Conservation (phyloP, 371 early-diverging fungal genomes). For the Blakeslea trispora region DNA sequence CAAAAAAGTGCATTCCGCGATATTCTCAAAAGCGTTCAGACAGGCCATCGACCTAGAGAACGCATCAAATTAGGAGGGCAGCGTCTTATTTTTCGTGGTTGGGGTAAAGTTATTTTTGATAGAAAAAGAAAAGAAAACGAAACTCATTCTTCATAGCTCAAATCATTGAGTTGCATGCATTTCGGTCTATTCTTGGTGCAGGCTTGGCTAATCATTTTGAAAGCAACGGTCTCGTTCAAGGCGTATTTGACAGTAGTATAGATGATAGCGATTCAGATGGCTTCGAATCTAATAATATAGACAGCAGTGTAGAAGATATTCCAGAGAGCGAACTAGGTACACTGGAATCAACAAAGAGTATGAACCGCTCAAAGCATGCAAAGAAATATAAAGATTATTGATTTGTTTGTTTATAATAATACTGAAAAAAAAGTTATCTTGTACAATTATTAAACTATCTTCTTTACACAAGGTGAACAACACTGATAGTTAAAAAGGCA, state of each 20-base stretch:
- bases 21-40: constrained; percentile 59
- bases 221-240: constrained; percentile 9
- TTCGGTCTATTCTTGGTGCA: constrained; percentile 37
- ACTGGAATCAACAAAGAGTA: background rate
- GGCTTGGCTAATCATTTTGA: constrained; percentile 48
- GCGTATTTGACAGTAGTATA: background rate
- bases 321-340: background rate
- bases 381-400: background rate
- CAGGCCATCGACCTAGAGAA: constrained; percentile 42
- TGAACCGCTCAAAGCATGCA: background rate
- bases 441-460: background rate
- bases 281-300: background rate
- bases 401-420: too few relatives aligned
- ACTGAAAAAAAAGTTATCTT: too few relatives aligned
- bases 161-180: constrained; percentile 41
- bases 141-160: too few relatives aligned
- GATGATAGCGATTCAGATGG: constrained; percentile 6
- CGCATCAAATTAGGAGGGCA: constrained; percentile 42
- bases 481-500: background rate
- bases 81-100: constrained; percentile 44
- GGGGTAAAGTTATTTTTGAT: too few relatives aligned
- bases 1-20: constrained; percentile 70
- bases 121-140: background rate
- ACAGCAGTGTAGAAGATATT: background rate
- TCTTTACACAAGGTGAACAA: background rate